Percentiles rank a stretch among this genome's conserved stretches.
These are phyloP conservation scores for Rhytidhysteron rufulum DNA, from an alignment of 2,329 filamentous ascomycete genomes.

Conservation along the genomic window DNA sequence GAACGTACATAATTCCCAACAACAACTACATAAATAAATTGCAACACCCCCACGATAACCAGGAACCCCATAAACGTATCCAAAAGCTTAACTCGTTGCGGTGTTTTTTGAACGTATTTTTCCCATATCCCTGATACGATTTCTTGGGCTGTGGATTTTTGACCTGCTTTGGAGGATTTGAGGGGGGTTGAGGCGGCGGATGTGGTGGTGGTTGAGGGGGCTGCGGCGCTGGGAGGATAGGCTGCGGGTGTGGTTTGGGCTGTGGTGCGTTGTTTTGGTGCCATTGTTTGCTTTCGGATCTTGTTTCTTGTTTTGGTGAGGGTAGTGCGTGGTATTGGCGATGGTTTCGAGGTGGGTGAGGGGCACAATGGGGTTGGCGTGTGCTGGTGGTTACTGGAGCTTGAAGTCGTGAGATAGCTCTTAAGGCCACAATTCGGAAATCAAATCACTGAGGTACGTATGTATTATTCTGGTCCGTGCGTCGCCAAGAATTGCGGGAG, in stretches of 20 bases:
- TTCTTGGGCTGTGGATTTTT: conserved; percentile 48
- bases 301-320: no score
- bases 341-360: neutral
- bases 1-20: conserved; percentile 87
- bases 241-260: conserved; percentile 14
- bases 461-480: no score
- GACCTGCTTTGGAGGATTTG: conserved; percentile 24
- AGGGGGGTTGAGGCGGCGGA: conserved; percentile 20
- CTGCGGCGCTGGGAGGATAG: conserved; percentile 5
- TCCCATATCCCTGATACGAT: conserved; percentile 69
- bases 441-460: no score
- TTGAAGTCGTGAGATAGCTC: no score
- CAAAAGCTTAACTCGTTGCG: conserved; percentile 87
- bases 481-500: no score
- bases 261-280: conserved; percentile 31
- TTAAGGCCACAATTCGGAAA: no score
- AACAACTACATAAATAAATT: conserved; percentile 89
- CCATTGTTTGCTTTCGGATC: no score
- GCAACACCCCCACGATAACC: conserved; percentile 77
- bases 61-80: conserved; percentile 90
- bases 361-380: no score
- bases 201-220: conserved; percentile 11
- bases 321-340: neutral
- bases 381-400: no score
- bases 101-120: conserved; percentile 75